Conservation (phyloP, 345 rosid genomes). For the Aethionema arabicum region DNA sequence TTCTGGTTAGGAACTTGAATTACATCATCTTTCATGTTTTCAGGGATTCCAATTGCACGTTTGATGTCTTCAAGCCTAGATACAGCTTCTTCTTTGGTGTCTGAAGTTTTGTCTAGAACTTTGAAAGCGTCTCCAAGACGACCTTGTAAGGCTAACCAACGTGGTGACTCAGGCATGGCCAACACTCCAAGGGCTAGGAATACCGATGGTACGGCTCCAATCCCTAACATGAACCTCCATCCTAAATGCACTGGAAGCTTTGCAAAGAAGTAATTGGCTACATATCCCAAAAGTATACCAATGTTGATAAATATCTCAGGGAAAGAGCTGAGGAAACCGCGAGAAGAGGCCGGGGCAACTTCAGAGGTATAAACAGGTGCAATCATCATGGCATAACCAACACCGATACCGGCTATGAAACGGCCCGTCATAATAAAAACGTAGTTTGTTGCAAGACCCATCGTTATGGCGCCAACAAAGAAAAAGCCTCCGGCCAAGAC, state of each 20-base stretch:
- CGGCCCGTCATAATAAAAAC: slow-evolving; percentile 57
- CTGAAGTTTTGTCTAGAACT: slow-evolving; percentile 52
- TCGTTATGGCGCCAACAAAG: slow-evolving; percentile 55
- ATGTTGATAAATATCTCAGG: slow-evolving; percentile 67
- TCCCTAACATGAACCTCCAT: slow-evolving; percentile 72
- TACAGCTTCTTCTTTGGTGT: slow-evolving; percentile 49
- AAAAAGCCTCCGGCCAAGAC: slow-evolving; percentile 64
- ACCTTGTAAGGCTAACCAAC: slow-evolving; percentile 67
- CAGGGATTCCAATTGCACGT: slow-evolving; percentile 34
- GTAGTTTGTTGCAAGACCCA: slow-evolving; percentile 68
- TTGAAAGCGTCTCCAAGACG: slow-evolving; percentile 48
- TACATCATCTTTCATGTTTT: slow-evolving; percentile 43
- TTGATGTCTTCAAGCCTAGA: slow-evolving; percentile 49
- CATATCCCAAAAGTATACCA: slow-evolving; percentile 65
- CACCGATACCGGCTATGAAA: slow-evolving; percentile 67
- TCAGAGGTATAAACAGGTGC: slow-evolving; percentile 62
- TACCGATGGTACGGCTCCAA: slow-evolving; percentile 56
- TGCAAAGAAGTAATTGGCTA: slow-evolving; percentile 54
- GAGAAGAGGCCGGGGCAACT: slow-evolving; percentile 55
- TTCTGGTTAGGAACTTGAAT: slow-evolving; percentile 29
- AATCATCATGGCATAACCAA: slow-evolving; percentile 68
- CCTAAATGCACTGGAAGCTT: slow-evolving; percentile 48
- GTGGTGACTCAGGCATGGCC: slow-evolving; percentile 74
- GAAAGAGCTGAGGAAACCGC: slow-evolving; percentile 65
- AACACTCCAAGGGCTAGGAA: slow-evolving; percentile 50